Evolutionary conservation across 768 basidiomycete genomes (phyloP), one percentile per base, ranked within the genome.

Genomic region (Pisolithus albus): DNA sequence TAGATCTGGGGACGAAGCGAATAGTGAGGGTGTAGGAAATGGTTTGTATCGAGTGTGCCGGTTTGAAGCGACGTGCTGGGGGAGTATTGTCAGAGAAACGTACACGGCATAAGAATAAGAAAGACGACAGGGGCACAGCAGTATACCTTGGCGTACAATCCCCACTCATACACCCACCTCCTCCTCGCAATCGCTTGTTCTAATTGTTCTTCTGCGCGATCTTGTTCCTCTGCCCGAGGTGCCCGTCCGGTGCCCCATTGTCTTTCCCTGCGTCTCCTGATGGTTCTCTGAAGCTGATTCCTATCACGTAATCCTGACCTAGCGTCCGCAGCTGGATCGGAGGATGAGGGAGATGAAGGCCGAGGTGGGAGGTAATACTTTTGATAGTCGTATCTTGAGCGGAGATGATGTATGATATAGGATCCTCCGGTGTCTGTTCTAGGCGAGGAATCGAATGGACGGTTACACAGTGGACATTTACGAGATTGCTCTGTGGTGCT

Each of bases 61-160:
- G 60, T 96, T 97, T 28, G 90, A 92, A 3, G 90, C 93, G 47
- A 96, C 82, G 63, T 97, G 93, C 92, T 96, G 61, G 36, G 8
- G 26, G 7, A 18, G 5, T 3, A 1, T 26, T 26, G 13, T 5
- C 13, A 45, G 6, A 16, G 8, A 24, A n/a, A 32, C 16, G 26
- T 47, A 5, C 13, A 34, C 24, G 32, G 50, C 63, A 21, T 52
- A 26, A 41, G 21, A 23, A 52, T 41, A 40, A n/a, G 43, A 28
- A 16, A 23, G 11, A 38, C 41, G 7, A 21, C 44, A 18, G 19
- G 19, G 43, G 2, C 39, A 26, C 28, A 24, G 37, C 28, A 1
- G 68, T 79, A 41, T 49, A 91, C 92, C 79, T 95, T 96, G 13
- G 86, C 91, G 61, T 88, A 95, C 5, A 94, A 69, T 53, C 80